Evolutionary conservation across 768 basidiomycete genomes (phyloP).

Genomic region (Rhodosporidiobolus odoratus): DNA sequence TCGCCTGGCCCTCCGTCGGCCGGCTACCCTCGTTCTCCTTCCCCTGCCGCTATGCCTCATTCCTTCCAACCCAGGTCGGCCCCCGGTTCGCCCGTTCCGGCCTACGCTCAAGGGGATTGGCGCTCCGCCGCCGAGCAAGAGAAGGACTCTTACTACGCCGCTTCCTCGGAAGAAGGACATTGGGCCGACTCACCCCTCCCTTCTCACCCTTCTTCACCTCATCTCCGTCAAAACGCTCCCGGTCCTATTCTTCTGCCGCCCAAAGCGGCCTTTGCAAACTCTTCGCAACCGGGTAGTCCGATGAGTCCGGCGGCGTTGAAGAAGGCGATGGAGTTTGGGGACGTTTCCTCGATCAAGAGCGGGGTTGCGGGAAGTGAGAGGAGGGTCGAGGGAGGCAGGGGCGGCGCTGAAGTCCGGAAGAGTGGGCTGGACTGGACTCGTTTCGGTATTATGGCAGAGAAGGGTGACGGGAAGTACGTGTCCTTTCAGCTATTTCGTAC

Average conservation of each 20-base stretch:
- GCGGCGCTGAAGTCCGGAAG: neutral
- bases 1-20: neutral
- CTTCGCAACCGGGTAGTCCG: neutral
- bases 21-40: neutral
- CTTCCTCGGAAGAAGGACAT: neutral
- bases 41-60: neutral
- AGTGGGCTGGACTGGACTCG: slow-evolving; percentile 16
- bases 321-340: slow-evolving; percentile 20
- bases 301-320: neutral
- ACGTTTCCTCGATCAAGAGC: neutral
- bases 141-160: slow-evolving; percentile 15
- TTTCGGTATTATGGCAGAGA: neutral
- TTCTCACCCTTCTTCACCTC: neutral
- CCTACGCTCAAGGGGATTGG: neutral
- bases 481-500: too few relatives aligned
- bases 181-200: neutral
- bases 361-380: neutral
- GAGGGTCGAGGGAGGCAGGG: neutral
- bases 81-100: neutral
- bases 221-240: neutral
- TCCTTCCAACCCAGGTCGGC: neutral
- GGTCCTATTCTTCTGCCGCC: slow-evolving; percentile 5
- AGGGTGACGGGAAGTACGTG: too few relatives aligned
- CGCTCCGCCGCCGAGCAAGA: slow-evolving; percentile 20
- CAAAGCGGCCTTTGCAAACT: slow-evolving; percentile 10